Conservation (phyloP, 768 basidiomycete genomes). For the Tulasnella sp. region DNA sequence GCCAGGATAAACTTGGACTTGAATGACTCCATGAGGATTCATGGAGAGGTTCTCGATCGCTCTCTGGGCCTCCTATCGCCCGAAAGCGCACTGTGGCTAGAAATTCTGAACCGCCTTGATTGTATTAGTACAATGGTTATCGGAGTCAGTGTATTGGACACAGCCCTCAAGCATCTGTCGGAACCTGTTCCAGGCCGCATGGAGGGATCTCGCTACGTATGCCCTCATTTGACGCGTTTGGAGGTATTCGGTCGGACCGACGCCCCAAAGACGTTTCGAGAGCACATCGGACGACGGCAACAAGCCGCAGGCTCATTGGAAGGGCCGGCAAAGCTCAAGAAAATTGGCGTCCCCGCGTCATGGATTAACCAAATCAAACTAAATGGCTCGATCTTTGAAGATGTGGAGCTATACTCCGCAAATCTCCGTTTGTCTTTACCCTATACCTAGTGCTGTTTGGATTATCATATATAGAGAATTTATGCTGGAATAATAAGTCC, state of each 20-base stretch:
- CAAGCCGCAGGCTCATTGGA: neutral
- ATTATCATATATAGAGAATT: too few species aligned
- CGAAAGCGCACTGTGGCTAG: too few species aligned
- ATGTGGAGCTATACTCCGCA: too few species aligned
- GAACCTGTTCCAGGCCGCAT: neutral
- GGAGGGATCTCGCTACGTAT: neutral
- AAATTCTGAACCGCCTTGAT: too few species aligned
- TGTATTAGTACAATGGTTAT: too few species aligned
- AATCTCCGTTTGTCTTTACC: too few species aligned
- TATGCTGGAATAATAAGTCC: too few species aligned
- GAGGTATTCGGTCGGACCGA: rapidly evolving
- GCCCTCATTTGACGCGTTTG: neutral
- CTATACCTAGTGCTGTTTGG: too few species aligned
- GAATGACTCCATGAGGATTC: too few species aligned
- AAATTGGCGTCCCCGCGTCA: neutral
- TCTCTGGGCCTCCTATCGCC: too few species aligned
- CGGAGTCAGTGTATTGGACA: neutral
- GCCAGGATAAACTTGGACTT: too few species aligned
- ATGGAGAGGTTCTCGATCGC: too few species aligned
- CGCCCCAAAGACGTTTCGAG: neutral
- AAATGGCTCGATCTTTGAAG: neutral
- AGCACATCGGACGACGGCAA: neutral
- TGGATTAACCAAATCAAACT: neutral
- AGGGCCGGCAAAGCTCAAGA: neutral
- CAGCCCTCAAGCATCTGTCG: neutral